Base-by-base conservation (phyloP, 768 basidiomycete genomes). In the Cantharellus anzutake region DNA sequence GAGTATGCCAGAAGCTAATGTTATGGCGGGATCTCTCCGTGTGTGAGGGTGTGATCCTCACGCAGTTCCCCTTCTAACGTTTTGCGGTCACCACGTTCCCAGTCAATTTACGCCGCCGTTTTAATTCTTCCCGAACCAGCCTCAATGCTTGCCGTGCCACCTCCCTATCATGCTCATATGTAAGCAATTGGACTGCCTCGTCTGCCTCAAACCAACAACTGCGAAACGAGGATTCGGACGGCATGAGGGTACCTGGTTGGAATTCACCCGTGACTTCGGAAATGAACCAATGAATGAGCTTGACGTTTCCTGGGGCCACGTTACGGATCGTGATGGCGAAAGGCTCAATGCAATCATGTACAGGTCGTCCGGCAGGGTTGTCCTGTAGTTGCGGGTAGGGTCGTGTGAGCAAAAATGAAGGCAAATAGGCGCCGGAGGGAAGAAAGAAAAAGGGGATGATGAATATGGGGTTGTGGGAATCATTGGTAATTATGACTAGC, bases 251-350 rank as follows among this genome's bases (percentile, higher is more conserved):
- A 20, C 57, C 56, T 20, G 2, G 5, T 29, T 62, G 53, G 20
- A 48, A 56, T 51, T 62, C 42, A 5, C 59, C 34, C 2, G 40
- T 38, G 14, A 62, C 57, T 42, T 62, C 40, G 42, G 62, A 41
- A 52, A 63, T 63, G 56, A 53, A 63, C 62, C 62, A 63, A 29
- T 51, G 61, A 29, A 63, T 60, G 11, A 63, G 40, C 51, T 63
- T 63, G 42, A 50, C 39, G 37, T 57, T 50, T 41, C 41, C 42
- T 55, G 52, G 7, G 14, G 44, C 11, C 11, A 48, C 44, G 44
- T 48, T 11, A 29, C 29, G 44, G 44, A 48, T 29, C 44, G 29
- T 48, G 29, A 29, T 48, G 44, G 44, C 44, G 44, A 48, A 11
- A 11, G 44, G 29, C 44, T 29, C 44, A 48, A 29, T 48, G 11